Conservation (phyloP, 768 basidiomycete species). For the Naganishia onofrii region DNA sequence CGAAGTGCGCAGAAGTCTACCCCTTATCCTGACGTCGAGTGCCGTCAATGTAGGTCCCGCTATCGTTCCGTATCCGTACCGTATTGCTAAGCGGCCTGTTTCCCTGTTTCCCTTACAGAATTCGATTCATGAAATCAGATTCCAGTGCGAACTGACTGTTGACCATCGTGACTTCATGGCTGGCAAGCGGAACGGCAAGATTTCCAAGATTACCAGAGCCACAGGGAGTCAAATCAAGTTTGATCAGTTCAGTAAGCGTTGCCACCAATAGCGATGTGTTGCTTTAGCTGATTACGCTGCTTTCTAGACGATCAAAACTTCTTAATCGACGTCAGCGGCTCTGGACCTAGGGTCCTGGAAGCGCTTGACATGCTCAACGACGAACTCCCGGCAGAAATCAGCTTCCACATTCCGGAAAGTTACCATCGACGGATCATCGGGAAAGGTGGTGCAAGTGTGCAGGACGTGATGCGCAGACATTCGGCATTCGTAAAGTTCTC, state of each 20-base stretch:
- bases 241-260: slow-evolving; percentile 19
- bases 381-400: slow-evolving; percentile 96
- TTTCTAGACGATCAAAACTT: slow-evolving; percentile 69
- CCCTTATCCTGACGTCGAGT: slow-evolving; percentile 83
- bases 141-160: slow-evolving; percentile 95
- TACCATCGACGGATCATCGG: slow-evolving; percentile 99
- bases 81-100: slow-evolving; percentile 46
- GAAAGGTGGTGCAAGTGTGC: slow-evolving; percentile 94
- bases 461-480: slow-evolving; percentile 98
- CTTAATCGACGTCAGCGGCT: slow-evolving; percentile 84
- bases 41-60: slow-evolving; percentile 70
- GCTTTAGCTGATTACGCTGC: not conserved
- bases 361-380: slow-evolving; percentile 88
- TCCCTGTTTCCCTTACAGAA: slow-evolving; percentile 57
- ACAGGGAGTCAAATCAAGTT: slow-evolving; percentile 82
- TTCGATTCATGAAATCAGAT: slow-evolving; percentile 95
- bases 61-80: slow-evolving; percentile 5
- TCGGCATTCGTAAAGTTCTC: slow-evolving; percentile 99
- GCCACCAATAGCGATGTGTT: not conserved
- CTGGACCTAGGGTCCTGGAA: slow-evolving; percentile 77
- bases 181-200: slow-evolving; percentile 99
- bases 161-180: slow-evolving; percentile 96
- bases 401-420: slow-evolving; percentile 95
- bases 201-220: slow-evolving; percentile 99
- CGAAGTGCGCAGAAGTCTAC: slow-evolving; percentile 80